Base-by-base conservation (phyloP, 257 asterid species). In the Cruciata laevipes region DNA sequence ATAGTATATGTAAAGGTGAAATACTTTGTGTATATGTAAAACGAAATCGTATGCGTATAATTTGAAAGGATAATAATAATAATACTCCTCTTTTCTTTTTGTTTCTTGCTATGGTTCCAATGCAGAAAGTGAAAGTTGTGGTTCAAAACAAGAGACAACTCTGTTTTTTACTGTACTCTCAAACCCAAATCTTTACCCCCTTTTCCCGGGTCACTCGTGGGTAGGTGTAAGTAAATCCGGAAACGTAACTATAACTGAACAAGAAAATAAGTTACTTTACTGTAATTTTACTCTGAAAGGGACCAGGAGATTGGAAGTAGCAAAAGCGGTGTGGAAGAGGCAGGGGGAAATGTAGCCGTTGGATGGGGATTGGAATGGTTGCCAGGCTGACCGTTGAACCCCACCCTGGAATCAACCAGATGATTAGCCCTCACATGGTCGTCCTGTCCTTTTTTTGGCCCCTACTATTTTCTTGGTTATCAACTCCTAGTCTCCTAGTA, bases 371-470 rank as follows among this genome's bases (percentile, higher is more conserved):
- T 21, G 25, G 57, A 2, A 16, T 17, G 60, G 51, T 42, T 8
- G 31, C 31, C 61, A 23, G 61, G 61, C 61, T 56, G 32, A 56
- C 61, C 61, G 7, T 53, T 53, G 25, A n/a, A 27, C 66, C 32
- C 44, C 71, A 57, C 75, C 25, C 24, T 20, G n/a, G 27, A 53
- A n/a, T 47, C 3, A 33, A 68, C 37, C 78, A 76, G 79, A 83
- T 78, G 78, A 88, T 83, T 83, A 79, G 72, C 73, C 71, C 57
- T 81, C 94, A 89, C 96, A 80, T 89, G 96, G 83, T 73, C 77
- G 72, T 21, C 73, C 87, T 78, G 89, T 81, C 69, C 18, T 13
- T 25, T 8, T 0, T 14, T 71, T n/a, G n/a, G 60, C 30, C 27
- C 60, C 60, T 21, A 53, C 27, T 35, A 27, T 27, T 27, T 27